A percentile compares a stretch with the other conserved stretches of the same genome.
phyloP scores from a whole-genome alignment of 805 yeast genomes.

The Cephaloascus fragrans region DNA sequence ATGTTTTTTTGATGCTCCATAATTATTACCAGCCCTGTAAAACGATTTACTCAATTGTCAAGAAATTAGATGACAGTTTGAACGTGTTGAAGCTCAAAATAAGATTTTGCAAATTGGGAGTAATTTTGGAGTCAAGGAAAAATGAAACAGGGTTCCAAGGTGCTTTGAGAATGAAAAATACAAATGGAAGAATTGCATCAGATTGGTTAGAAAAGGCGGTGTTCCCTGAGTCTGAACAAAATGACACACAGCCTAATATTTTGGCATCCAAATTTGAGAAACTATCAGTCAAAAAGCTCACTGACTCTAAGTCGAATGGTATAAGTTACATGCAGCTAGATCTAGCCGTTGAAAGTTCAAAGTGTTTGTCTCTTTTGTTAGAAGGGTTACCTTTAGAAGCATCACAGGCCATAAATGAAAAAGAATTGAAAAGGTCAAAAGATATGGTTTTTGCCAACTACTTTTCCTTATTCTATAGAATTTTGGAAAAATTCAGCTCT shows the following conservation, averaged over 20 bases:
- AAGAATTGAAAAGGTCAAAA: slow-evolving; percentile 43
- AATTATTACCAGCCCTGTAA: slow-evolving; percentile 13
- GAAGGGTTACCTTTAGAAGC: slow-evolving; percentile 49
- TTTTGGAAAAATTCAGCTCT: slow-evolving; percentile 34
- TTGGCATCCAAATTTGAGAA: background rate
- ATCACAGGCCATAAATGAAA: slow-evolving; percentile 44
- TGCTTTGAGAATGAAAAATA: slow-evolving; percentile 37
- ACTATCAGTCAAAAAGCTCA: background rate
- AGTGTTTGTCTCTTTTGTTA: slow-evolving; percentile 45
- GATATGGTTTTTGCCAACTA: slow-evolving; percentile 60
- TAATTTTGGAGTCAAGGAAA: slow-evolving; percentile 23
- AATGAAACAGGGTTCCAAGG: slow-evolving; percentile 26
- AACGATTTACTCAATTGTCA: slow-evolving; percentile 8
- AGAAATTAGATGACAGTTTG: slow-evolving; percentile 3
- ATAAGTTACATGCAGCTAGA: slow-evolving; percentile 41
- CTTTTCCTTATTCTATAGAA: slow-evolving; percentile 50
- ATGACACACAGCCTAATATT: slow-evolving; percentile 1
- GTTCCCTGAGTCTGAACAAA: slow-evolving; percentile 22
- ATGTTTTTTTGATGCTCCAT: slow-evolving; percentile 21
- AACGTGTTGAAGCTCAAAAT: slow-evolving; percentile 24
- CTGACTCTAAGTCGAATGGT: background rate
- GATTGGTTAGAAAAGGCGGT: slow-evolving; percentile 50
- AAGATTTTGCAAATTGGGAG: slow-evolving; percentile 28
- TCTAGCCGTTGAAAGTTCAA: slow-evolving; percentile 55
- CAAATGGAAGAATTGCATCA: slow-evolving; percentile 31